Percentiles rank a stretch among this genome's conserved stretches.
These are phyloP conservation scores for Cystobasidium slooffiae DNA, from an alignment of 1,284 basidiomycete species.

Conservation along the genomic window DNA sequence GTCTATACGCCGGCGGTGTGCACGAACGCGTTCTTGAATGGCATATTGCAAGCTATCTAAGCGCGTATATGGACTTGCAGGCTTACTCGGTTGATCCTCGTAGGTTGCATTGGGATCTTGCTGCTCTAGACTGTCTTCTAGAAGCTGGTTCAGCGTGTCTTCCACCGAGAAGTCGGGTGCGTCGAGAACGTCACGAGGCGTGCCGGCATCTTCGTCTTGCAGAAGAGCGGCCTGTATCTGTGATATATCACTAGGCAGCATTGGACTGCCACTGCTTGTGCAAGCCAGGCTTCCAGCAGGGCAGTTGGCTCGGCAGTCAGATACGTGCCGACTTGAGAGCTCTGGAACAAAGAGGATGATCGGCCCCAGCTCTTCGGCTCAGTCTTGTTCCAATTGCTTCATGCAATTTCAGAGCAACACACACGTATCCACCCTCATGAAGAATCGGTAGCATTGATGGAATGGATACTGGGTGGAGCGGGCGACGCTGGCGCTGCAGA, in stretches of 20 bases:
- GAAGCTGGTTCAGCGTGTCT: slow-evolving; percentile 37
- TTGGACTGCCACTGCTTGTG: slow-evolving; percentile 4
- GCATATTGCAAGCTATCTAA: slow-evolving; percentile 28
- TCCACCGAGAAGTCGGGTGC: slow-evolving; percentile 37
- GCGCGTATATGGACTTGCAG: slow-evolving; percentile 7
- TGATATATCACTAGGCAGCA: slow-evolving; percentile 22
- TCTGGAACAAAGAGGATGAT: neutral
- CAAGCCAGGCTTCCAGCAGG: neutral
- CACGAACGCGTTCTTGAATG: slow-evolving; percentile 28
- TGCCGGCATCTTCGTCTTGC: slow-evolving; percentile 2
- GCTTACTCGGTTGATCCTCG: slow-evolving; percentile 3
- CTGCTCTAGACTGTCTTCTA: slow-evolving; percentile 1
- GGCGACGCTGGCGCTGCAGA: neutral
- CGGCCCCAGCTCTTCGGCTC: too few species aligned
- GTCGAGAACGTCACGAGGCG: slow-evolving; percentile 17
- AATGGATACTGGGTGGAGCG: slow-evolving; percentile 13
- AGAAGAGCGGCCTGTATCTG: slow-evolving; percentile 30
- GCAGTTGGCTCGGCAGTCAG: neutral
- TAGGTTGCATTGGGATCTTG: slow-evolving; percentile 17
- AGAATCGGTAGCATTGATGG: slow-evolving; percentile 20
- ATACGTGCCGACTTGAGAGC: neutral
- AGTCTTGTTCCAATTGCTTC: too few species aligned
- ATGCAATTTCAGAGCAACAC: too few species aligned
- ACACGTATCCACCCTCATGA: neutral
- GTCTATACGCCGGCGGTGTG: slow-evolving; percentile 24